A percentile compares a stretch with the other conserved stretches of the same genome.
These are phyloP conservation scores for Fonsecaea nubica DNA, from an alignment of 2,329 filamentous ascomycete species.

Conservation along the genomic window DNA sequence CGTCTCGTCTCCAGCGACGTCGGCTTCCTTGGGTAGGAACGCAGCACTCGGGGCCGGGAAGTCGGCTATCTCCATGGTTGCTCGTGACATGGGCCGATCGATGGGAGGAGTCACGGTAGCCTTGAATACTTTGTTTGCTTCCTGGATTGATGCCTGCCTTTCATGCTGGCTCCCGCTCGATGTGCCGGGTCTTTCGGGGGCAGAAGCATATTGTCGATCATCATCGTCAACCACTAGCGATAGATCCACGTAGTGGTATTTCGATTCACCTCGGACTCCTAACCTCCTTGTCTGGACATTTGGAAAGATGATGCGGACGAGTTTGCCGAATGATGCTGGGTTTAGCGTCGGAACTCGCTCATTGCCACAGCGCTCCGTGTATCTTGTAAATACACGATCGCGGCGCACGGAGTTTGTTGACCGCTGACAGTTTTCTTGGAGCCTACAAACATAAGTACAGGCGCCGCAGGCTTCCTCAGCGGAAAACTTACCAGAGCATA, in stretches of 20 bases:
- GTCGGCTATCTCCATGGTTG: conserved; percentile 43
- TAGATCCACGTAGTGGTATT: conserved; percentile 82
- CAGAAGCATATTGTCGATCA: conserved; percentile 31
- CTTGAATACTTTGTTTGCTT: conserved; percentile 29
- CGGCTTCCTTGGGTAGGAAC: conserved; percentile 27
- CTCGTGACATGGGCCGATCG: conserved; percentile 35
- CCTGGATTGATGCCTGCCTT: conserved; percentile 31
- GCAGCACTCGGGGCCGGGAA: conserved; percentile 42
- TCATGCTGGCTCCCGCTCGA: conserved; percentile 32
- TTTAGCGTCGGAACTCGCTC: conserved; percentile 95
- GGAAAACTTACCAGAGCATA: conserved; percentile 56
- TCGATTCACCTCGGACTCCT: conserved; percentile 93
- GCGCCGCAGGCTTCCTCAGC: too few relatives aligned
- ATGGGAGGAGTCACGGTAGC: conserved; percentile 31
- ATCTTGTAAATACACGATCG: conserved; percentile 92
- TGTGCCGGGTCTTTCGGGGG: conserved; percentile 33
- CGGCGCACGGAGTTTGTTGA: conserved; percentile 76
- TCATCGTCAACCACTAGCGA: conserved; percentile 46
- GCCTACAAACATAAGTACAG: conserved; percentile 44
- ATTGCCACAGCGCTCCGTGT: conserved; percentile 88
- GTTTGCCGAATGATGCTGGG: conserved; percentile 95
- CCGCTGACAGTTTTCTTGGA: conserved; percentile 56
- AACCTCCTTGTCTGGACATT: conserved; percentile 90
- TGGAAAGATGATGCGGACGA: conserved; percentile 94
- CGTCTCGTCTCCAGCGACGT: conserved; percentile 8